Base-by-base conservation (phyloP, 1,139 yeast species). In the Candida sanyaensis region DNA sequence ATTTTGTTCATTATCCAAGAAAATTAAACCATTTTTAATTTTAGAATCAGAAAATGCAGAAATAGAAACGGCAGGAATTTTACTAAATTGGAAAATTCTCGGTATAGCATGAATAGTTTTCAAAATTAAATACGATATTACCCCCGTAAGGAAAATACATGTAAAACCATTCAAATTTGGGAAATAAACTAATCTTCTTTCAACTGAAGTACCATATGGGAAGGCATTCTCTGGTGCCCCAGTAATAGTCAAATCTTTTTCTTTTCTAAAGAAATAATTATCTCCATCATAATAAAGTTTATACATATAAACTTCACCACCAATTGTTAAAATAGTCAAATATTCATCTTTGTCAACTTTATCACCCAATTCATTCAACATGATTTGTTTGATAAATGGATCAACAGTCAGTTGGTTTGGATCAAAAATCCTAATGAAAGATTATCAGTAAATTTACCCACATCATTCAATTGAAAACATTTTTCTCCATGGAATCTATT, bases 201-300 rank as follows among this genome's bases (percentile, higher is more conserved):
- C 93, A 48, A 87, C 77, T 4, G 78, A 74, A 0, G 90, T 87
- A 29, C 89, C 88, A 46, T 78, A 74, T 1, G 88, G 77, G 58
- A 83, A 86, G 0, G 91, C 86, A 61, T 86, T 86, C 49, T 81
- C 86, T 1, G 93, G 92, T 1, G 93, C 93, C 47, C 93, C 95
- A 1, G 90, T 83, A 30, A 75, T 65, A 4, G 65, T 59, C 32
- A 72, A 56, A 52, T 81, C 81, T 50, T 78, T 73, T 29, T 76
- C 75, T 59, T 81, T 80, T 36, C 67, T 58, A 45, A 84, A 72
- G 51, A 75, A 70, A 55, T 72, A 77, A 53, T 74, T 75, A 41
- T 75, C 78, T 4, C 81, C 78, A 59, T 77, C 83, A 54, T 73
- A 73, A 50, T 72, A 80, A 38, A 84, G 68, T 56, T 83, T 82